Conservation (phyloP, 768 basidiomycete species). For the Podaxis carcinomalis region DNA sequence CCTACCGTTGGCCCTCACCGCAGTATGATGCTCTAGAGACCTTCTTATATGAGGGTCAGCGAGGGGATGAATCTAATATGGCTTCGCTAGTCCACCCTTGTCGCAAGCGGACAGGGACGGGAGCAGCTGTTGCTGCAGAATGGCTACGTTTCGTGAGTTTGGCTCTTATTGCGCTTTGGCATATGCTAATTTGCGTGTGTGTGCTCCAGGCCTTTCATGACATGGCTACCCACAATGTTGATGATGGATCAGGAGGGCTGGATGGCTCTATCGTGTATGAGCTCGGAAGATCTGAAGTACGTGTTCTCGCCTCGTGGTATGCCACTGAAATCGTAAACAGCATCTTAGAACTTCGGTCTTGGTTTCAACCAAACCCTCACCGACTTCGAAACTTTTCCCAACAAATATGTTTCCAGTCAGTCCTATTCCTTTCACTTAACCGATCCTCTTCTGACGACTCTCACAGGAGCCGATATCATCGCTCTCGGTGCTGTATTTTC, state of each 20-base stretch:
- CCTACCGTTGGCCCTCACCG: slow-evolving; percentile 32
- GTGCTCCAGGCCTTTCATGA: slow-evolving; percentile 43
- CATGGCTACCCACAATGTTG: slow-evolving; percentile 40
- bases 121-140: slow-evolving; percentile 27
- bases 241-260: slow-evolving; percentile 44
- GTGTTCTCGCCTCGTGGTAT: slow-evolving; percentile 10
- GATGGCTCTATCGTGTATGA: slow-evolving; percentile 49
- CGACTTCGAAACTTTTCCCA: slow-evolving; percentile 38
- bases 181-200: neutral
- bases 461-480: slow-evolving; percentile 40
- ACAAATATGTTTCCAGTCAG: slow-evolving; percentile 41
- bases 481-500: slow-evolving; percentile 34
- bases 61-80: slow-evolving; percentile 28
- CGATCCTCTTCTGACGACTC: neutral
- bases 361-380: slow-evolving; percentile 40
- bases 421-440: slow-evolving; percentile 1
- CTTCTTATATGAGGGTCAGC: slow-evolving; percentile 28
- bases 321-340: neutral
- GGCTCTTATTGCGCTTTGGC: neutral
- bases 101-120: slow-evolving; percentile 24
- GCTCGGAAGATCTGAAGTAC: slow-evolving; percentile 35
- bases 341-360: slow-evolving; percentile 39
- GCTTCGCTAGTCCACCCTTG: slow-evolving; percentile 30
- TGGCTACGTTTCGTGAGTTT: slow-evolving; percentile 32
- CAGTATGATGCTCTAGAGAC: slow-evolving; percentile 32